phyloP scores from a whole-genome alignment of 768 basidiomycete species.

The Pleurotus eryngii region DNA sequence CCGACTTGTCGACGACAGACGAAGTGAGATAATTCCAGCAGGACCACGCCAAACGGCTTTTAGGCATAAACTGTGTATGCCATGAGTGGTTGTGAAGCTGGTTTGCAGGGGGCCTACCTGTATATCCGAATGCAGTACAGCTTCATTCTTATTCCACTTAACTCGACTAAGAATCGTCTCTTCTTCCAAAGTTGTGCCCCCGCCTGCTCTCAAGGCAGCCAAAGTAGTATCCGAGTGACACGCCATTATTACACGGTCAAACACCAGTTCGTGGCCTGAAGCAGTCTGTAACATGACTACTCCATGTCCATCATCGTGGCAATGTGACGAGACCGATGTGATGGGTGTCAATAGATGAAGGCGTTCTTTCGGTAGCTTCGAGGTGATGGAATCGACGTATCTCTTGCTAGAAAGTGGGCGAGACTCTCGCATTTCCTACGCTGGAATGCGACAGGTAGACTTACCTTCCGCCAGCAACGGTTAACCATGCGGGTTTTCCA shows the following conservation, averaged over 20 bases:
- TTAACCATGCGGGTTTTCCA: constrained; percentile 71
- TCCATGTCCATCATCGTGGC: constrained; percentile 12
- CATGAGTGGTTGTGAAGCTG: not conserved
- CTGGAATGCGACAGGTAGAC: constrained; percentile 8
- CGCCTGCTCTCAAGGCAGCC: constrained; percentile 48
- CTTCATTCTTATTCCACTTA: constrained; percentile 66
- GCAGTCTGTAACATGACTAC: constrained; percentile 44
- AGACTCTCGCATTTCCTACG: not conserved
- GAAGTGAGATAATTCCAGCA: constrained; percentile 79
- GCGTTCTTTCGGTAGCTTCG: constrained; percentile 45
- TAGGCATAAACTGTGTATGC: constrained; percentile 60
- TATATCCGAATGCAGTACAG: constrained; percentile 62
- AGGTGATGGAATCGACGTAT: constrained; percentile 66
- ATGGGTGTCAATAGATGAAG: constrained; percentile 63
- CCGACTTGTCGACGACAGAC: constrained; percentile 33
- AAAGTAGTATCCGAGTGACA: constrained; percentile 70
- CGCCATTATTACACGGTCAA: constrained; percentile 73
- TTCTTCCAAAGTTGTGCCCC: constrained; percentile 51
- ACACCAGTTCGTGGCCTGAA: constrained; percentile 40
- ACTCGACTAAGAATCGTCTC: constrained; percentile 54
- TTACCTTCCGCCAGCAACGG: constrained; percentile 70
- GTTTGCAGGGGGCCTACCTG: constrained; percentile 34
- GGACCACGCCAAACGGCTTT: constrained; percentile 58
- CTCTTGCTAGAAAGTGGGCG: constrained; percentile 36
- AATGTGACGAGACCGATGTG: constrained; percentile 34